A percentile compares a stretch with the other conserved stretches of the same genome.
Conservation (phyloP, 2,329 filamentous ascomycete species). For the Trichoderma asperellum region DNA sequence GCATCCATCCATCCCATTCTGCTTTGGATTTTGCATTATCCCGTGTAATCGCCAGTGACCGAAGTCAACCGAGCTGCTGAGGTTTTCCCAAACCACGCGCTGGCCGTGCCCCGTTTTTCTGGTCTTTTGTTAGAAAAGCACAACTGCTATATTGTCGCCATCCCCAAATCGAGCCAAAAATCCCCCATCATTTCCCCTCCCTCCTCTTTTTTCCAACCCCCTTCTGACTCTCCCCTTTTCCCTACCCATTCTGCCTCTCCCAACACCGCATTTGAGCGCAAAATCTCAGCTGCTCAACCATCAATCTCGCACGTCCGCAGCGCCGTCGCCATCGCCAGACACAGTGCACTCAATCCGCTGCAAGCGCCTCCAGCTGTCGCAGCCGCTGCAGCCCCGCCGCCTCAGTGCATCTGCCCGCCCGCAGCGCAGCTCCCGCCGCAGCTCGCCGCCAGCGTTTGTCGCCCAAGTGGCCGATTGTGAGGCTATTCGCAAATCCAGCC, state of each 20-base stretch:
- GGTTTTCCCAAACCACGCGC: conserved; percentile 24
- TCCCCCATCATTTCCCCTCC: conserved; percentile 35
- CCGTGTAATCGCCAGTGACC: conserved; percentile 1
- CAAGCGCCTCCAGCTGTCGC: conserved; percentile 38
- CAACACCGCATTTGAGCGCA: conserved; percentile 37
- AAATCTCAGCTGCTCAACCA: conserved; percentile 40
- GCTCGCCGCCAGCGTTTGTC: conserved; percentile 27
- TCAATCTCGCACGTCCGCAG: conserved; percentile 46
- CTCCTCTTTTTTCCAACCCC: conserved; percentile 32
- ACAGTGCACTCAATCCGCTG: conserved; percentile 38
- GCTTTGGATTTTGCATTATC: not conserved
- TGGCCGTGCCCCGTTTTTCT: conserved; percentile 30
- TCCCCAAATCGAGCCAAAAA: conserved; percentile 34
- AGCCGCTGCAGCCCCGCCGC: conserved; percentile 35
- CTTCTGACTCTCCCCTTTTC: conserved; percentile 34
- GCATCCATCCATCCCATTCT: not conserved
- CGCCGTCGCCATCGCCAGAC: conserved; percentile 45
- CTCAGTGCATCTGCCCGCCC: conserved; percentile 33
- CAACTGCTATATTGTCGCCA: conserved; percentile 35
- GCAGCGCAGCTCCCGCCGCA: conserved; percentile 21
- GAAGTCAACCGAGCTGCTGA: conserved; percentile 9
- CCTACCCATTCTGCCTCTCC: conserved; percentile 31
- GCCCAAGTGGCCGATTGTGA: conserved; percentile 41
- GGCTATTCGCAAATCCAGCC: conserved; percentile 46
- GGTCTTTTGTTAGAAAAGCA: conserved; percentile 28